Evolutionary conservation across 1,139 yeast genomes (phyloP).

Genomic region (Hansenula anomala): DNA sequence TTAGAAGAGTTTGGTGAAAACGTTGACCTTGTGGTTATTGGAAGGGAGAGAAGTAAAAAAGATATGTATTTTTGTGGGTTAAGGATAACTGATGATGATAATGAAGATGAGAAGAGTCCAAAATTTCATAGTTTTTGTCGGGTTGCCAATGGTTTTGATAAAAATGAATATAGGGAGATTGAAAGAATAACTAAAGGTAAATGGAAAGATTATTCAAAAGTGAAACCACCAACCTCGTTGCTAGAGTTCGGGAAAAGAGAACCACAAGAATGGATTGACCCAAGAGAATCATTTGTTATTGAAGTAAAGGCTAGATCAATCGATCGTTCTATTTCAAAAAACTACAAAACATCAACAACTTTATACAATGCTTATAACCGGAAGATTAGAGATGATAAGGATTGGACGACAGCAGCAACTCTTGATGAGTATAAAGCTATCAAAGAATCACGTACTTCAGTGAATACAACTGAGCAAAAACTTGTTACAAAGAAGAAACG

Average conservation of each 20-base stretch:
- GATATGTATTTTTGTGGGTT: slow-evolving; percentile 76
- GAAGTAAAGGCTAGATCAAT: slow-evolving; percentile 82
- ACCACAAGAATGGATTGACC: slow-evolving; percentile 79
- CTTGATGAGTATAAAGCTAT: slow-evolving; percentile 45
- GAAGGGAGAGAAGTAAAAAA: slow-evolving; percentile 70
- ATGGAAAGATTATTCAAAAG: slow-evolving; percentile 47
- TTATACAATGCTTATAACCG: slow-evolving; percentile 75
- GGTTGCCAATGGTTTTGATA: slow-evolving; percentile 81
- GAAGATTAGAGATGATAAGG: slow-evolving; percentile 64
- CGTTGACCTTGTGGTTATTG: slow-evolving; percentile 74
- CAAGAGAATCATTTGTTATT: slow-evolving; percentile 71
- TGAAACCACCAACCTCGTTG: slow-evolving; percentile 35
- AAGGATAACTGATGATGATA: slow-evolving; percentile 33
- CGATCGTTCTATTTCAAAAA: slow-evolving; percentile 39
- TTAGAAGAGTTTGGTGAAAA: slow-evolving; percentile 83
- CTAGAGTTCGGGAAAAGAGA: slow-evolving; percentile 54
- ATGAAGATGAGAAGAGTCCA: slow-evolving; percentile 16
- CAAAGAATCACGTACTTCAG: slow-evolving; percentile 23
- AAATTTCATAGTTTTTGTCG: slow-evolving; percentile 61
- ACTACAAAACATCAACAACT: slow-evolving; percentile 65
- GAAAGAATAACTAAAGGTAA: slow-evolving; percentile 51
- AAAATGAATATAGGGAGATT: slow-evolving; percentile 55
- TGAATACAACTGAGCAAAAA: slow-evolving; percentile 12
- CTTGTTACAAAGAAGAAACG: slow-evolving; percentile 16
- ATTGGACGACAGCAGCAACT: slow-evolving; percentile 51